Evolutionary conservation across 192 early-diverging fungal species (phyloP), one percentile per base, ranked within the genome.

Genomic region (Linnemannia hyalina): DNA sequence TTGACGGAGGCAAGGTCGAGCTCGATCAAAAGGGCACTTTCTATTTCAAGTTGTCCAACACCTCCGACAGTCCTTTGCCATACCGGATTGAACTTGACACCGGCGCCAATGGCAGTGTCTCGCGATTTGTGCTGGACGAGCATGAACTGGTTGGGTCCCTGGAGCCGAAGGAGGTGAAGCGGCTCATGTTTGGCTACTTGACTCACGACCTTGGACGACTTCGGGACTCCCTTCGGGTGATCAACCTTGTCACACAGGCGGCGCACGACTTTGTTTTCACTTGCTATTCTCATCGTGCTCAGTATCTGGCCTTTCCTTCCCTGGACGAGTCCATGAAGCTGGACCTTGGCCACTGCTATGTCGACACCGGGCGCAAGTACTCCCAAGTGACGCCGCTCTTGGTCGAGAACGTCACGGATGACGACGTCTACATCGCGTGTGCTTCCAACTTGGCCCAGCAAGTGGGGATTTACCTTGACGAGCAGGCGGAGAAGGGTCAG

Each of bases 271-370:
- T 94, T 75, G 85, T 79, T 9, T 90, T 95, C 47, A 83, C 91
- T 11, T 89, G 88, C 47, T 89, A 93, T 72, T 91, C 88, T 32
- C 91, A 93, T 83, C 81, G 89, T 32, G 36, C 80, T 11, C 90
- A 89, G 46, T 94, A 95, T 71, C 76, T 97, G 8, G 74, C 83
- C 10, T 95, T 96, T 78, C 94, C 94, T 38, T 88, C 89, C 5
- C 81, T 95, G 52, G 89, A 88, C 32, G 91, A 94, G 47, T 91
- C 92, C 26, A 79, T 85, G 38, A 79, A 88, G 41, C 76, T 97
- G 46, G 95, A 97, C 83, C 91, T 97, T 42, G 96, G 96, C 0
- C 93, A 93, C 68, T 97, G 96, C 68, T 97, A 97, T 80, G 91
- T 97, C 2, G 95, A 97, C 79, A 89, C 93, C 1, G 89, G 91